phyloP scores from a whole-genome alignment of 1,139 yeast species.

The Scheffersomyces stambukii region DNA sequence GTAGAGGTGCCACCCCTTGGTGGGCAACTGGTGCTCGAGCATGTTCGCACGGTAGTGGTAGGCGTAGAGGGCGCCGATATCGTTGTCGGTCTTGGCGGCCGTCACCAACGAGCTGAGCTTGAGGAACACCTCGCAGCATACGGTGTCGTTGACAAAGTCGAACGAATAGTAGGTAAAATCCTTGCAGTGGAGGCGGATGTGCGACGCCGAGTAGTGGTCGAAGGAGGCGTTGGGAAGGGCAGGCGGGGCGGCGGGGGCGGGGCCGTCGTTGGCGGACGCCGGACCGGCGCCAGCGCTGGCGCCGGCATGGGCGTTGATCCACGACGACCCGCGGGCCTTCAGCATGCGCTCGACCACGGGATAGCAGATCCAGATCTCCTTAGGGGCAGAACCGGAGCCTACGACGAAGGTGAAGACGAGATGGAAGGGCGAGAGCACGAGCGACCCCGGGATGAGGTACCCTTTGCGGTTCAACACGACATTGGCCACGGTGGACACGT shows the following conservation, averaged over 20 bases:
- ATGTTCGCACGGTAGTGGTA: conserved; percentile 46
- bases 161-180: conserved; percentile 85
- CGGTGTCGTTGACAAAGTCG: conserved; percentile 58
- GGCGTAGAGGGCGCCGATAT: conserved; percentile 44
- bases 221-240: conserved; percentile 9
- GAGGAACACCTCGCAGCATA: conserved; percentile 69
- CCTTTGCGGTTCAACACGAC: conserved; percentile 74
- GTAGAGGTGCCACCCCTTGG: conserved; percentile 72
- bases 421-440: conserved; percentile 82
- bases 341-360: conserved; percentile 74
- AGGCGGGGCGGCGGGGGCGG: conserved; percentile 2
- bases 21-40: conserved; percentile 58
- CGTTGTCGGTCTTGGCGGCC: conserved; percentile 26
- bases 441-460: conserved; percentile 56
- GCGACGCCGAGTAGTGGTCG: conserved; percentile 49
- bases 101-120: conserved; percentile 63
- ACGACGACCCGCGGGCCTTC: conserved; percentile 52
- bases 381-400: conserved; percentile 19
- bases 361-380: conserved; percentile 90
- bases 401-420: conserved; percentile 61
- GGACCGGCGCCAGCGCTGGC: conserved; percentile 1
- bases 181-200: conserved; percentile 69
- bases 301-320: conserved; percentile 17
- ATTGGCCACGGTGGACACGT: conserved; percentile 49
- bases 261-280: conserved; percentile 3